A percentile compares a stretch with the other conserved stretches of the same genome.
Evolutionary conservation across 495 filamentous ascomycete species (phyloP).

Genomic region (Lophiostoma macrostomum): DNA sequence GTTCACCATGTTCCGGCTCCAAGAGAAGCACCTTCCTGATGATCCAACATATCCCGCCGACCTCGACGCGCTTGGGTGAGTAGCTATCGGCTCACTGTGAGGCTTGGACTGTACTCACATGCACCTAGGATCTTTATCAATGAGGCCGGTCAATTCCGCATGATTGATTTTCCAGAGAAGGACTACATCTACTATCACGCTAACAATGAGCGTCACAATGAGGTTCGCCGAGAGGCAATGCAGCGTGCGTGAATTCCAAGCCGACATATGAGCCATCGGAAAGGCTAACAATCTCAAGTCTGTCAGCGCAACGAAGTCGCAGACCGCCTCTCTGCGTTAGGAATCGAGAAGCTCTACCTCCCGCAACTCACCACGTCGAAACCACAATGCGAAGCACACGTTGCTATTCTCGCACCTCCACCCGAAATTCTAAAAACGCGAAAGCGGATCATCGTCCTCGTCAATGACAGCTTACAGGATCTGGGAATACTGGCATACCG

Average conservation of each 20-base stretch:
- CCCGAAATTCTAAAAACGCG: slow-evolving; percentile 52
- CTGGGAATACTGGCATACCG: slow-evolving; percentile 73
- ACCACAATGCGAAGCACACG: slow-evolving; percentile 49
- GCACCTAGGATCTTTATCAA: slow-evolving; percentile 42
- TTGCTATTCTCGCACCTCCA: slow-evolving; percentile 63
- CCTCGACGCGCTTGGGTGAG: slow-evolving; percentile 68
- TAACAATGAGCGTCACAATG: slow-evolving; percentile 69
- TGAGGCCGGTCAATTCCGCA: slow-evolving; percentile 66
- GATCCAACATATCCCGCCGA: slow-evolving; percentile 64
- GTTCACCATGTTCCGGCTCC: slow-evolving; percentile 64
- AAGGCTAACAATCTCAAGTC: slow-evolving; percentile 44
- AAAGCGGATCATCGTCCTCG: slow-evolving; percentile 67
- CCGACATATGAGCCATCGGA: background rate
- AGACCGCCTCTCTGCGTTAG: slow-evolving; percentile 56
- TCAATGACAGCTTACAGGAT: slow-evolving; percentile 68
- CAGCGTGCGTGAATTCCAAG: slow-evolving; percentile 41
- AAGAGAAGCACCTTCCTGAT: slow-evolving; percentile 59
- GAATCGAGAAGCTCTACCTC: slow-evolving; percentile 56
- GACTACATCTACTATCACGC: slow-evolving; percentile 71
- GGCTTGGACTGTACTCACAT: slow-evolving; percentile 9
- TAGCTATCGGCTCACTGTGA: background rate
- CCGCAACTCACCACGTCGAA: slow-evolving; percentile 49
- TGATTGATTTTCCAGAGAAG: slow-evolving; percentile 59
- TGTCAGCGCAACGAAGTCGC: slow-evolving; percentile 60
- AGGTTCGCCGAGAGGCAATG: slow-evolving; percentile 64